These are phyloP conservation scores for Kitagawia praeruptora DNA, from an alignment of 129 eudicot species.

Conservation along the genomic window DNA sequence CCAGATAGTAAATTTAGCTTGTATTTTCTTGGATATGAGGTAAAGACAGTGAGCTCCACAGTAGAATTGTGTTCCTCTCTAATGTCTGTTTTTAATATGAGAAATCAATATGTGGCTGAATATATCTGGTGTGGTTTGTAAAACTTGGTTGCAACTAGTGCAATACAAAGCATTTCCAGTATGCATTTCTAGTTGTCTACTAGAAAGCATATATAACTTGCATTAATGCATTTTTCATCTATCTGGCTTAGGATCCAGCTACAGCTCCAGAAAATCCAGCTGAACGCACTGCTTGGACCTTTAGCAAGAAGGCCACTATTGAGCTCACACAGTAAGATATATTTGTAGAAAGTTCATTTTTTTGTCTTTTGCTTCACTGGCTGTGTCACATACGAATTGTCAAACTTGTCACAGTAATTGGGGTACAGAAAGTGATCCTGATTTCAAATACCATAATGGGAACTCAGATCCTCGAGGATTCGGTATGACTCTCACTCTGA, in stretches of 20 bases:
- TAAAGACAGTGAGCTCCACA: conserved; percentile 15
- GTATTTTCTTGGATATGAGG: conserved; percentile 96
- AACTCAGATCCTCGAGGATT: conserved; percentile 88
- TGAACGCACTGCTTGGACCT: conserved; percentile 86
- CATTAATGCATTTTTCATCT: not conserved
- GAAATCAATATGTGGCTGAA: not conserved
- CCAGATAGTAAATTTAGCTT: conserved; percentile 78
- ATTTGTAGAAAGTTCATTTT: conserved; percentile 8
- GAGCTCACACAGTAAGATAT: conserved; percentile 83
- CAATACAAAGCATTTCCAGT: not conserved
- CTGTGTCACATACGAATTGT: conserved; percentile 1
- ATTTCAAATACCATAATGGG: conserved; percentile 78
- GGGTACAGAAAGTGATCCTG: conserved; percentile 86
- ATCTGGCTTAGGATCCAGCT: conserved; percentile 51
- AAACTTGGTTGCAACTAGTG: not conserved
- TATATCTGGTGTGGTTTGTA: not conserved
- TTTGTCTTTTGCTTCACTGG: not conserved
- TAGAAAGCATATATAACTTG: not conserved
- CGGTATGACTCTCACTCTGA: conserved; percentile 35
- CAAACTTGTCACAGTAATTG: conserved; percentile 53
- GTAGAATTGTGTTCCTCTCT: not conserved
- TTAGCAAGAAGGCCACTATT: conserved; percentile 62
- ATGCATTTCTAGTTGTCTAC: not conserved
- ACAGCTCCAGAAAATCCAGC: conserved; percentile 67
- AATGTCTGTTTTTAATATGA: not conserved